Percentiles rank a stretch among this genome's conserved stretches.
Evolutionary conservation across 164 flowering plant species (phyloP).

Genomic region (Liquidambar formosana): DNA sequence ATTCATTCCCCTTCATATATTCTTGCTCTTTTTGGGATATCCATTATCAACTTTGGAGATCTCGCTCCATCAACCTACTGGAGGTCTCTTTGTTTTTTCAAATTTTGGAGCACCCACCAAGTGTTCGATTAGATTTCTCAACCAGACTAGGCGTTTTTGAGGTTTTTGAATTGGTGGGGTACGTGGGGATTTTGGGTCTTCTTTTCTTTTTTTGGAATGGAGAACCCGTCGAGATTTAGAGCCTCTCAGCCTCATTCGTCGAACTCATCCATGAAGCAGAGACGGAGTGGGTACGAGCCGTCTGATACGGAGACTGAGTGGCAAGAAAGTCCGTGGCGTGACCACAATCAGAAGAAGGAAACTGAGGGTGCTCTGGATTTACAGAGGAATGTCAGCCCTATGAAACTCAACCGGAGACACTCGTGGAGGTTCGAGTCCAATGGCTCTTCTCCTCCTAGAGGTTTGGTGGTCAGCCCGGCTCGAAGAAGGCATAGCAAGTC

Average conservation of each 20-base stretch:
- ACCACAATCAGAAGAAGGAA: constrained; percentile 7
- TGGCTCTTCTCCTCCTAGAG: constrained; percentile 18
- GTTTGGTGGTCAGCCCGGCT: constrained; percentile 16
- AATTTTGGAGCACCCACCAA: neutral
- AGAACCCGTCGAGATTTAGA: constrained; percentile 27
- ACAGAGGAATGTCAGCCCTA: constrained; percentile 24
- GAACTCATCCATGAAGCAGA: constrained; percentile 21
- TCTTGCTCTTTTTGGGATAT: neutral
- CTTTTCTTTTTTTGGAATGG: no score
- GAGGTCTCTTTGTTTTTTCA: neutral
- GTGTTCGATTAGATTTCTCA: neutral
- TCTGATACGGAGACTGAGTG: constrained; percentile 71
- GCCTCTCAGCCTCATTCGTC: constrained; percentile 16
- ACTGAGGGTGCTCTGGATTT: constrained; percentile 4
- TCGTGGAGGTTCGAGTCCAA: constrained; percentile 21
- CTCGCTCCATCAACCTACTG: neutral
- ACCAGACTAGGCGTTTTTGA: neutral
- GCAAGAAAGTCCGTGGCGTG: constrained; percentile 46
- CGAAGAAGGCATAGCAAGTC: constrained; percentile 43
- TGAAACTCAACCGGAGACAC: constrained; percentile 16
- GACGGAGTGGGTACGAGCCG: constrained; percentile 71
- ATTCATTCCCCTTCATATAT: neutral
- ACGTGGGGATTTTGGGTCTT: neutral
- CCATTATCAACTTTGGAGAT: neutral
- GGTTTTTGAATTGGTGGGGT: neutral